Percentiles rank a stretch among this genome's conserved stretches.
Evolutionary conservation across 1,284 basidiomycete species (phyloP).

Genomic region (Cerrena zonata): DNA sequence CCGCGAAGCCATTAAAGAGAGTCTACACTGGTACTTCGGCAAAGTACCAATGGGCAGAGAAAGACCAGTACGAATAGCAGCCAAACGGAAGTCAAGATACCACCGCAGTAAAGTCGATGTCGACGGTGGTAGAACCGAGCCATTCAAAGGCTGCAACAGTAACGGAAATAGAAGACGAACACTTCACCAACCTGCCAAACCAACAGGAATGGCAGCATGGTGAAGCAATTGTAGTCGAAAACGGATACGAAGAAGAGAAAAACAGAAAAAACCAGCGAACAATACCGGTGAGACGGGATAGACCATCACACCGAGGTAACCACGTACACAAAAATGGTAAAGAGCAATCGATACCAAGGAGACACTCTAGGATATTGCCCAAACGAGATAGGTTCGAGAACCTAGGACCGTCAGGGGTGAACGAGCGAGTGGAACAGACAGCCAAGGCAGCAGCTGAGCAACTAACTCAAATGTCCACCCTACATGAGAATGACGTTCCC

Average conservation of each 20-base stretch:
- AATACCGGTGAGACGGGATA: too few relatives aligned
- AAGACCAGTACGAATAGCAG: background rate
- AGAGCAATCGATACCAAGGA: background rate
- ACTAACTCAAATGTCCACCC: too few relatives aligned
- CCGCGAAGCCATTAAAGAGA: too few relatives aligned
- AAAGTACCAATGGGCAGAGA: conserved; percentile 1
- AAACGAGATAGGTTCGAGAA: background rate
- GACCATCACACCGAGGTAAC: background rate
- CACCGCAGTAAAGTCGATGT: background rate
- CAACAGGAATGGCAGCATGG: too few relatives aligned
- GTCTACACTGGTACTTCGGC: too few relatives aligned
- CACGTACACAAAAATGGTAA: background rate
- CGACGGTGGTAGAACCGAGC: background rate
- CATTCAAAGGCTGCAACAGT: background rate
- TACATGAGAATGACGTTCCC: background rate
- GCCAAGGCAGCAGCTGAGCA: background rate
- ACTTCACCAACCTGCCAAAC: too few relatives aligned
- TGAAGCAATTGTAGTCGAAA: too few relatives aligned
- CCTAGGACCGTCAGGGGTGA: background rate
- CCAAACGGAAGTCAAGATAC: background rate
- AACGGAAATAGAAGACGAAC: background rate
- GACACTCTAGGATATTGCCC: background rate
- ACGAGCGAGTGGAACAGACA: background rate
- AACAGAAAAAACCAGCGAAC: too few relatives aligned
- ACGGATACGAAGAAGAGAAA: too few relatives aligned